These are phyloP conservation scores for Komagataella pseudopastoris DNA, from an alignment of 805 yeast species.

Conservation along the genomic window DNA sequence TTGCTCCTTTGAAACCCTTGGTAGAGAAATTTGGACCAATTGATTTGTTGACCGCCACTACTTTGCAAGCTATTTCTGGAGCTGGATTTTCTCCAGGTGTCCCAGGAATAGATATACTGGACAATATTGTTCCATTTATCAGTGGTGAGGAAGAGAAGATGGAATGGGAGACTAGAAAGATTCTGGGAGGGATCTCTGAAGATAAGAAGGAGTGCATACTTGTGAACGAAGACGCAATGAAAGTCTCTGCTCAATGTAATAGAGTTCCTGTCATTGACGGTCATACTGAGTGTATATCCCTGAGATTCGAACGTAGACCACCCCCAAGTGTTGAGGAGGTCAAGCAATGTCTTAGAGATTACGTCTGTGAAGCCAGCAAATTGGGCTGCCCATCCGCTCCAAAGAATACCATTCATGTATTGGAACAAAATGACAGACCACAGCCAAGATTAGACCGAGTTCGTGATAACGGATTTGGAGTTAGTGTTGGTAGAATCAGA, in stretches of 20 bases:
- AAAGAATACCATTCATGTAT: slow-evolving; percentile 76
- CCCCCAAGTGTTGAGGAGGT: slow-evolving; percentile 79
- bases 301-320: slow-evolving; percentile 69
- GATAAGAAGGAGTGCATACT: slow-evolving; percentile 42
- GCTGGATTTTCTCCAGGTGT: slow-evolving; percentile 98
- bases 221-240: slow-evolving; percentile 55
- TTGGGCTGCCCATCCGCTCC: slow-evolving; percentile 90
- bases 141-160: slow-evolving; percentile 97
- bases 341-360: slow-evolving; percentile 54
- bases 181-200: slow-evolving; percentile 52
- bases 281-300: slow-evolving; percentile 88
- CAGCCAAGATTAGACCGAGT: slow-evolving; percentile 97
- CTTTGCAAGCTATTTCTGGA: slow-evolving; percentile 95
- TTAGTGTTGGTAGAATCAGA: slow-evolving; percentile 88
- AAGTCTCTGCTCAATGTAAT: slow-evolving; percentile 91
- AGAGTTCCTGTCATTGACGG: slow-evolving; percentile 97
- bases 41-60: slow-evolving; percentile 74
- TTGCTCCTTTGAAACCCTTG: slow-evolving; percentile 93
- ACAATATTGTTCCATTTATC: slow-evolving; percentile 89
- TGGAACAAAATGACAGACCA: slow-evolving; percentile 88
- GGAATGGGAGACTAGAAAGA: slow-evolving; percentile 97
- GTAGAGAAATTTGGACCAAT: slow-evolving; percentile 85
- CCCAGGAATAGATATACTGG: slow-evolving; percentile 86
- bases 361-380: slow-evolving; percentile 69
- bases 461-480: slow-evolving; percentile 88